Evolutionary conservation across 1,284 basidiomycete species (phyloP).

Genomic region (Mycosarcoma mackinlayi): DNA sequence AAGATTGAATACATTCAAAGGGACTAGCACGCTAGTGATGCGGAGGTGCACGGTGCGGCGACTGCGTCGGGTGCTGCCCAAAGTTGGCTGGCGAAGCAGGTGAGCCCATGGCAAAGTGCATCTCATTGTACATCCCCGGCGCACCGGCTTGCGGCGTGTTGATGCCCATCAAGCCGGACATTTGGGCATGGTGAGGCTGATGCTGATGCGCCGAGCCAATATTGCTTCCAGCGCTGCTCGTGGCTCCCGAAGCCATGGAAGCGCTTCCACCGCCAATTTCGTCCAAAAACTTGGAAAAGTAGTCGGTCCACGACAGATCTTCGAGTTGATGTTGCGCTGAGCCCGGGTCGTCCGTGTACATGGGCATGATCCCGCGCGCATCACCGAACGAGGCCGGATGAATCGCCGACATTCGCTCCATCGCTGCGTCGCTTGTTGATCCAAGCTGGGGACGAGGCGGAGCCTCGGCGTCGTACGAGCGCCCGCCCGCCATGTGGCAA

Average conservation of each 20-base stretch:
- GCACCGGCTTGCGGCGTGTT: not conserved
- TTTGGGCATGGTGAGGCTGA: constrained; percentile 3
- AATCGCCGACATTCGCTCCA: constrained; percentile 7
- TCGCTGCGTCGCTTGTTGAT: constrained; percentile 1
- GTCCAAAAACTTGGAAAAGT: constrained; percentile 48
- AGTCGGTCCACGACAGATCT: constrained; percentile 51
- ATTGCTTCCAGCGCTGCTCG: constrained; percentile 8
- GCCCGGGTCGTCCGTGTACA: constrained; percentile 38
- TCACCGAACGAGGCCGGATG: constrained; percentile 48
- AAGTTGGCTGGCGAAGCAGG: constrained; percentile 4
- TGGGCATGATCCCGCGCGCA: constrained; percentile 42
- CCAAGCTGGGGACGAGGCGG: constrained; percentile 9
- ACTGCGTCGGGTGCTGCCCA: constrained; percentile 5
- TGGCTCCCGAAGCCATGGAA: constrained; percentile 3
- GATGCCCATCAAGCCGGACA: constrained; percentile 9
- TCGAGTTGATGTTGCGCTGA: constrained; percentile 43
- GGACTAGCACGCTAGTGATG: not conserved
- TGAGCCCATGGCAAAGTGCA: constrained; percentile 39
- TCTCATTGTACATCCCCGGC: constrained; percentile 13
- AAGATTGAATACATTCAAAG: not conserved
- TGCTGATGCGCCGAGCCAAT: not conserved
- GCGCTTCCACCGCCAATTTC: constrained; percentile 35
- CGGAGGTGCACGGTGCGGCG: constrained; percentile 19
- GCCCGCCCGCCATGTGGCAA: constrained; percentile 1
- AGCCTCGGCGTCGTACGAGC: constrained; percentile 1